Base-by-base conservation (phyloP, 1,284 basidiomycete genomes). In the Amylostereum areolatum region DNA sequence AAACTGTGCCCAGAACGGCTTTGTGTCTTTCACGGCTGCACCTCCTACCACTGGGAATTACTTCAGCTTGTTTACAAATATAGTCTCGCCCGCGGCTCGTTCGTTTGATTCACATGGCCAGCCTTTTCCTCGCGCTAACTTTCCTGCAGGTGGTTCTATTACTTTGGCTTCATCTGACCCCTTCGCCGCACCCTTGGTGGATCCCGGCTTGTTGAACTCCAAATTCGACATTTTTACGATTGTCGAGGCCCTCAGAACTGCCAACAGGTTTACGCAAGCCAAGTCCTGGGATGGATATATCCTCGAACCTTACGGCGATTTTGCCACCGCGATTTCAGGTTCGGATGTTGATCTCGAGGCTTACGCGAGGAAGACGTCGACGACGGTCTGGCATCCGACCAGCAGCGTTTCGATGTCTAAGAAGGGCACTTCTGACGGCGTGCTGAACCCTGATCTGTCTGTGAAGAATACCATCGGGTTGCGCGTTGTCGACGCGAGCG, bases 141-240 rank as follows among this genome's bases (percentile, higher is more conserved):
- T 25, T 47, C 24, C 32, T 32, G 28, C 43, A 72, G 69, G 72
- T 42, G 73, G 74, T 12, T 63, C 66, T 4, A 53, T 75, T 12
- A 62, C 54, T 3, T 55, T 74, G 5, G 51, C 52, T 6, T 68
- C 66, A 5, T 57, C 58, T 12, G 58, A 71, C 52, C 69, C 73
- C 0, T 71, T 74, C 46, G 65, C 61, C 18, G 45, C 56, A 18
- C 74, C 74, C 0, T 33, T 66, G 18, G 69, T 77, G 48, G 58
- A 75, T 55, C 66, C 67, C 4, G 59, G 56, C 4, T 60, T 67
- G 35, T 53, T 72, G 35, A 54, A 53, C 12, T 59, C 66, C 3
- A 56, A 64, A 5, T 68, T 70, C 45, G 73, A 75, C 52, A 54
- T 68, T 12, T 59, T 61, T 45, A 59, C 62, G 1, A 59, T 70